phyloP scores from a whole-genome alignment of 768 basidiomycete species.

The Pluteus cervinus region DNA sequence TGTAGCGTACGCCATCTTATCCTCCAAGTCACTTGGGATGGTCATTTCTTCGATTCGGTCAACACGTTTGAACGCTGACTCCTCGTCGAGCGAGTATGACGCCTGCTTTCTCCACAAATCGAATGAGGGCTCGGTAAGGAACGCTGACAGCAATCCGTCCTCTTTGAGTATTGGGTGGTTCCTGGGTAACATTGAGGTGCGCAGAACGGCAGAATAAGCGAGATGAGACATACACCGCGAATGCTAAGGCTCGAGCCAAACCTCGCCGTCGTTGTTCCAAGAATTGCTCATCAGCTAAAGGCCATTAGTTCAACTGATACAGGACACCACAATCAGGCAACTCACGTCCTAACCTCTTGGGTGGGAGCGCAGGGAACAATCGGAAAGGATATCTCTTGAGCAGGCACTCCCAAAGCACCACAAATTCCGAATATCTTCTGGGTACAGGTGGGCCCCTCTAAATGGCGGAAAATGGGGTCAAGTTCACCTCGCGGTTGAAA shows the following conservation, averaged over 20 bases:
- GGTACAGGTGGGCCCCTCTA: constrained; percentile 66
- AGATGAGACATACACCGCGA: constrained; percentile 60
- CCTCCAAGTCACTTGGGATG: constrained; percentile 88
- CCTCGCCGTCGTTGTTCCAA: constrained; percentile 88
- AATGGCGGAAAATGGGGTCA: constrained; percentile 6
- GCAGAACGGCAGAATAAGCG: neutral
- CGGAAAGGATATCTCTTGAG: constrained; percentile 90
- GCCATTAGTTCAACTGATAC: constrained; percentile 7
- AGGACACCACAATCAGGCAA: constrained; percentile 10
- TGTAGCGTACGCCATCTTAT: constrained; percentile 67
- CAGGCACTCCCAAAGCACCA: constrained; percentile 84
- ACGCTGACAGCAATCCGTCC: constrained; percentile 76
- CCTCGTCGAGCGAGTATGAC: constrained; percentile 77
- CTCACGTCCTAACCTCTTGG: constrained; percentile 88
- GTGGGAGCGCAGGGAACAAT: constrained; percentile 79
- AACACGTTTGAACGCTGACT: constrained; percentile 72
- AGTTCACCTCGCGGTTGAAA: constrained; percentile 3
- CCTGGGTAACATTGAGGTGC: constrained; percentile 20
- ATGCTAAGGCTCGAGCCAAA: constrained; percentile 72
- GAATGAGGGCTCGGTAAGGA: constrained; percentile 79
- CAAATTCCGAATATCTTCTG: constrained; percentile 91
- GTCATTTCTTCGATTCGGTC: constrained; percentile 85
- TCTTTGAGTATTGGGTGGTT: constrained; percentile 92
- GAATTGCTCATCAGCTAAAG: constrained; percentile 75
- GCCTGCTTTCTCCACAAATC: constrained; percentile 85